A percentile compares a stretch with the other conserved stretches of the same genome.
These are phyloP conservation scores for Malassezia nana DNA, from an alignment of 1,284 basidiomycete genomes.

Conservation along the genomic window DNA sequence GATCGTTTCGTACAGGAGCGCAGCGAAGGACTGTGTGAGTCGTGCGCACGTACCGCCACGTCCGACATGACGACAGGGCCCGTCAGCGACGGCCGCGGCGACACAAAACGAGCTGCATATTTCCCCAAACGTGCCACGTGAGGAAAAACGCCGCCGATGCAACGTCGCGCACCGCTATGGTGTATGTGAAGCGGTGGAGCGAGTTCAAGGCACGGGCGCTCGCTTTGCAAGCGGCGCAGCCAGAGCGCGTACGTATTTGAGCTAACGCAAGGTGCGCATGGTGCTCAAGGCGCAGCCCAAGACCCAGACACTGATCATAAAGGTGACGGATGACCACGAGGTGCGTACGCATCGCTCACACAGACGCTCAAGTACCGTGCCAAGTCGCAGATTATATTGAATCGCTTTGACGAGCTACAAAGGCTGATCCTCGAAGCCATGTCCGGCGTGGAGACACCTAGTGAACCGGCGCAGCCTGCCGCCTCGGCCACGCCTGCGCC, in stretches of 20 bases:
- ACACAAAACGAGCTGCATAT: background rate
- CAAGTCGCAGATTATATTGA: conserved; percentile 78
- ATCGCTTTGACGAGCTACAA: conserved; percentile 84
- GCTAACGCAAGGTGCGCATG: conserved; percentile 10
- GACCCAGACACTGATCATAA: conserved; percentile 8
- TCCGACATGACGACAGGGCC: conserved; percentile 1
- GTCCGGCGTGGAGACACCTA: conserved; percentile 32
- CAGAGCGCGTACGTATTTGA: conserved; percentile 1
- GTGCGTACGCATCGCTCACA: conserved; percentile 4
- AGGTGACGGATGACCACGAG: conserved; percentile 7
- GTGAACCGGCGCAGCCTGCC: background rate
- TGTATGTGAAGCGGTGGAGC: conserved; percentile 18
- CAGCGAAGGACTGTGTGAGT: conserved; percentile 11
- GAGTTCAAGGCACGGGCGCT: conserved; percentile 15
- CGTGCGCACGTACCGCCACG: conserved; percentile 9
- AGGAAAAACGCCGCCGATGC: background rate
- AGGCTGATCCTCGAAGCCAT: conserved; percentile 68
- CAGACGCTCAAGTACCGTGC: conserved; percentile 73
- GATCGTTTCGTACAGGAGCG: conserved; percentile 21
- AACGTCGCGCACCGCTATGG: conserved; percentile 5
- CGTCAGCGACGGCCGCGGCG: background rate
- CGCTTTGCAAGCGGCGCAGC: conserved; percentile 2
- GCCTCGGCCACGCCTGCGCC: background rate
- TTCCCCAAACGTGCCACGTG: background rate
- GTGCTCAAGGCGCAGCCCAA: conserved; percentile 13